Base-by-base conservation (phyloP, 352 stramenopile species). In the Phytophthora chlamydospora region DNA sequence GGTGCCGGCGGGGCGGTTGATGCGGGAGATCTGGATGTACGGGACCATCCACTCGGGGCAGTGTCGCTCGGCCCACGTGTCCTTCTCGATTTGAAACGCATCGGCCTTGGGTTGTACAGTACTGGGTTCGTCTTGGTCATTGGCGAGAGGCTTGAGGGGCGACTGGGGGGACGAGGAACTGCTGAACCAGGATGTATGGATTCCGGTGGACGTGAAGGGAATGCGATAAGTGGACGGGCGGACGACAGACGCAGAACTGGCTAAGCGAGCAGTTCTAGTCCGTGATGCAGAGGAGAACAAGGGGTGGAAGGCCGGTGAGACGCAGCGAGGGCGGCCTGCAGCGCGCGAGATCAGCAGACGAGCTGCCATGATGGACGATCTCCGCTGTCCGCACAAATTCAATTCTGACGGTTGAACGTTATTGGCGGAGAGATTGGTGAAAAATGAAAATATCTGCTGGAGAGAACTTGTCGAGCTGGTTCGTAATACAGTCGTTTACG, bases 1-100 rank as follows among this genome's bases (percentile, higher is more conserved):
- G 10, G 97, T 99, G 21, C 80, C 85, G 68, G 80, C 80, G 9
- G 88, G 88, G 0, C 88, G 81, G 52, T 96, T 94, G 58, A 96
- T 71, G 38, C 88, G 85, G 19, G 86, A 83, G n/a, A 96, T 66
- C 64, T 96, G 84, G 39, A 96, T 80, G 66, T 96, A 96, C 39
- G 88, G 88, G 43, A 95, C 52, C 81, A 94, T 86, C 80, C 80
- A 93, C 41, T 75, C 41, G 21, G 85, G 85, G 5, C 73, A 78
- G 45, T 96, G 73, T 31, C 74, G 73, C 62, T 96, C 88, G 2
- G 85, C 88, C 88, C 88, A 96, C 60, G 88, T 96, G 41, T 94
- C 66, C 53, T 96, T 94, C 66, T 96, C 84, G 52, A 90, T 74
- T 24, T 73, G 67, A 64, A 92, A 95, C 29, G 54, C 44, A 34